Conservation (phyloP, 2,329 filamentous ascomycete species). For the Epicoccum nigrum region DNA sequence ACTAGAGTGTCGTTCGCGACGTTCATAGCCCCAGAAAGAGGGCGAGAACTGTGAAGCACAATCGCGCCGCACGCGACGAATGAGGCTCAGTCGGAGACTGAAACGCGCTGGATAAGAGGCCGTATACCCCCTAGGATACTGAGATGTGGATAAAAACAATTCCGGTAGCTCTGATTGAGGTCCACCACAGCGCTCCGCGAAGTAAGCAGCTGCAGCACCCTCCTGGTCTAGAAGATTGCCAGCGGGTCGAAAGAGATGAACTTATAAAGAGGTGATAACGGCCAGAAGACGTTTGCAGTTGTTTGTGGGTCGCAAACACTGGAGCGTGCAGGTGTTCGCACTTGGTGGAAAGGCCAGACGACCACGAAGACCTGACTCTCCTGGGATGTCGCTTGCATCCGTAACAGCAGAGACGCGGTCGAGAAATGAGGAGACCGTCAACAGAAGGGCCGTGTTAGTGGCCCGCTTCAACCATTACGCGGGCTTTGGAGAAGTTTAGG, state of each 20-base stretch:
- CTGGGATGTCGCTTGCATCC: conserved; percentile 3
- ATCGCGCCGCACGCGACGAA: neutral
- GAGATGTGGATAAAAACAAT: neutral
- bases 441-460: neutral
- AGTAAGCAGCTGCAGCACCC: neutral
- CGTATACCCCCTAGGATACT: too few species aligned
- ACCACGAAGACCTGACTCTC: neutral
- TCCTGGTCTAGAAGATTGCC: neutral
- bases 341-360: neutral
- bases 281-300: too few species aligned
- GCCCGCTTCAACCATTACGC: neutral
- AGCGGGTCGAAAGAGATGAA: conserved; percentile 6
- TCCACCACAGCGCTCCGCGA: conserved; percentile 1
- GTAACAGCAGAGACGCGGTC: neutral
- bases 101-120: too few species aligned
- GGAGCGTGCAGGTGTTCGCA: neutral
- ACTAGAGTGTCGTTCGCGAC: neutral
- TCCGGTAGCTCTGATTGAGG: neutral
- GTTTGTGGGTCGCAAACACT: neutral
- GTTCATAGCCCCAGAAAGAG: neutral
- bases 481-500: neutral
- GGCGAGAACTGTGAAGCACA: neutral
- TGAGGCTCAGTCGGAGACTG: neutral
- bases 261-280: neutral
- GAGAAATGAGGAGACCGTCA: neutral